These are phyloP conservation scores for Diaporthe sp. DNA, from an alignment of 2,329 filamentous ascomycete species.

Conservation along the genomic window DNA sequence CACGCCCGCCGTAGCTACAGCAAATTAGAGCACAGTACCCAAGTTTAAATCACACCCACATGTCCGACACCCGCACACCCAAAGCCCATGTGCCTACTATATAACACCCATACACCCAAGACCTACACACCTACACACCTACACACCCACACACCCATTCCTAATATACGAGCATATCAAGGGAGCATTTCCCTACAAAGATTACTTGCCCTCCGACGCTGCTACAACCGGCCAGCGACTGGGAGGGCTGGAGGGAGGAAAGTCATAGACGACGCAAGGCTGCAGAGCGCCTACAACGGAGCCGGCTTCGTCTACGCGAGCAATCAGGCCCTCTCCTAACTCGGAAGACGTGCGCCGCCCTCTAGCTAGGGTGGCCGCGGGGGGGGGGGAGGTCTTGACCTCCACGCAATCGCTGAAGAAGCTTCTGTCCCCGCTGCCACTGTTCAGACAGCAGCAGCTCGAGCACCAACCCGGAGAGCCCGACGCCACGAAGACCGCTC, in stretches of 20 bases:
- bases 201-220: neutral
- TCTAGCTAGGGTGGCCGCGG: neutral
- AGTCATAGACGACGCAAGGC: neutral
- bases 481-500: neutral
- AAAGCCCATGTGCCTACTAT: no score
- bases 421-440: neutral
- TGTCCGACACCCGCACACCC: no score
- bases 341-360: constrained; percentile 22
- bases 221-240: neutral
- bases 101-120: no score
- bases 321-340: constrained; percentile 44
- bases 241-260: neutral
- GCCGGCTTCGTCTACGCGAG: constrained; percentile 46
- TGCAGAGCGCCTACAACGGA: neutral
- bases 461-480: no score
- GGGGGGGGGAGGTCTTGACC: constrained; percentile 44
- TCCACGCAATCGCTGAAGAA: constrained; percentile 22
- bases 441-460: neutral
- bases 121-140: no score
- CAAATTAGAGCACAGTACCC: no score
- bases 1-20: no score
- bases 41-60: no score
- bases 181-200: neutral
- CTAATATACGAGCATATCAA: neutral
- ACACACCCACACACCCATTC: no score